Base-by-base conservation (phyloP, 768 basidiomycete species). In the Tylopilus rubrobrunneus region DNA sequence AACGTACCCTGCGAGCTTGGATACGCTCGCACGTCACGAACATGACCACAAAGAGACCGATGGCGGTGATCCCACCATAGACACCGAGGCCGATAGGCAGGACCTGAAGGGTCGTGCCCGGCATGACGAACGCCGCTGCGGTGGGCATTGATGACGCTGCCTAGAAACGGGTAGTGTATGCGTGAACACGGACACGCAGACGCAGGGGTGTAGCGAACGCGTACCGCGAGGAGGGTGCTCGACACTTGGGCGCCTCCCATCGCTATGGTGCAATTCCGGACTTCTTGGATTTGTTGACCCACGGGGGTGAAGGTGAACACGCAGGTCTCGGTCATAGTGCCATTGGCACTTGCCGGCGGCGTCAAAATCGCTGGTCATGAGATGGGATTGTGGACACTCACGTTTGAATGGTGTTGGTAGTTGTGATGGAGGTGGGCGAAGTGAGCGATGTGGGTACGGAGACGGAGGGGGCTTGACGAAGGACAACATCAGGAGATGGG, bases 11-110 rank as follows among this genome's bases (percentile, higher is more conserved):
- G 75, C 90, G 85, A 66, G 91, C 91, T 71, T 86, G 88, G 25
- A 89, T 84, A 45, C 93, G 82, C 76, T 95, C 91, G 64, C 85
- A 91, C 7, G 90, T 92, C 58, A 94, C 91, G 68, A 92, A 74
- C 48, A 81, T 86, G 53, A 95, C 88, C 23, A 89, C 83, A 56
- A 87, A 83, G 60, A 96, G 68, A 17, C 87, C 87, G 61, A 94
- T 86, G 8, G 86, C 86, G 29, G 89, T 89, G 55, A 96, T 86
- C 57, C 90, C 91, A 44, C 86, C 89, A 64, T 89, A 92, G 10
- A 94, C 79, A 48, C 86, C 88, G 41, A 93, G 77, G 58, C 91
- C 91, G 58, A 93, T 84, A 0, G 91, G 91, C 33, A 92, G 76
- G 5, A 92, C 90, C 40, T 82, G 79, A 17, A 92, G 61, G 52